phyloP scores from a whole-genome alignment of 768 basidiomycete species.

The Cystofilobasidium macerans region DNA sequence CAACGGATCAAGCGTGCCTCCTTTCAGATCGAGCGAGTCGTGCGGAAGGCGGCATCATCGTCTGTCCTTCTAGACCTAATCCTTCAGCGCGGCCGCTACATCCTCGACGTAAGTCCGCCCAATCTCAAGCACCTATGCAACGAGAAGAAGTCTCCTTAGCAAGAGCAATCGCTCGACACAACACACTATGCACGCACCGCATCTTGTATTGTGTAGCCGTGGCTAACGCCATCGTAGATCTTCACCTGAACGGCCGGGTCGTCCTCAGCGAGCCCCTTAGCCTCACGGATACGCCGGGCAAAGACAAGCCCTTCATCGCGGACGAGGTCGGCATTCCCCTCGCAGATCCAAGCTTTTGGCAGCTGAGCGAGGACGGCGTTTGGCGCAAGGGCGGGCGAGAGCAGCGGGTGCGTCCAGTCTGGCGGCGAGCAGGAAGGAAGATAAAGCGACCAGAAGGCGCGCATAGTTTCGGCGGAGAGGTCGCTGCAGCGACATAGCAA shows the following conservation, averaged over 20 bases:
- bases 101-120: constrained; percentile 2
- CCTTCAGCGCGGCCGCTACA: too few relatives aligned
- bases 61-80: too few relatives aligned
- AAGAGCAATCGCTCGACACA: background rate
- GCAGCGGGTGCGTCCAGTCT: background rate
- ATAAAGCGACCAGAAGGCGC: constrained; percentile 5
- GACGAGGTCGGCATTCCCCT: constrained; percentile 2
- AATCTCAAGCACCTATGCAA: background rate
- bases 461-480: constrained; percentile 3
- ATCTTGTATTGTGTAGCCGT: constrained; percentile 13
- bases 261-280: background rate
- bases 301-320: constrained; percentile 7
- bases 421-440: background rate
- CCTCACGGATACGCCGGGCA: background rate
- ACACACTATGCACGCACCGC: constrained; percentile 5
- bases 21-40: too few relatives aligned
- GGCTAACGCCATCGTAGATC: constrained; percentile 1
- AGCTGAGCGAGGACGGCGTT: background rate
- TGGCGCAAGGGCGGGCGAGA: constrained; percentile 7
- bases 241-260: background rate
- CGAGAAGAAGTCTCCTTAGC: too few relatives aligned
- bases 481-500: background rate
- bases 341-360: background rate
- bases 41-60: too few relatives aligned
- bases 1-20: too few relatives aligned